Conservation (phyloP, 1,139 yeast genomes). For the Yamadazyma diddensiae region DNA sequence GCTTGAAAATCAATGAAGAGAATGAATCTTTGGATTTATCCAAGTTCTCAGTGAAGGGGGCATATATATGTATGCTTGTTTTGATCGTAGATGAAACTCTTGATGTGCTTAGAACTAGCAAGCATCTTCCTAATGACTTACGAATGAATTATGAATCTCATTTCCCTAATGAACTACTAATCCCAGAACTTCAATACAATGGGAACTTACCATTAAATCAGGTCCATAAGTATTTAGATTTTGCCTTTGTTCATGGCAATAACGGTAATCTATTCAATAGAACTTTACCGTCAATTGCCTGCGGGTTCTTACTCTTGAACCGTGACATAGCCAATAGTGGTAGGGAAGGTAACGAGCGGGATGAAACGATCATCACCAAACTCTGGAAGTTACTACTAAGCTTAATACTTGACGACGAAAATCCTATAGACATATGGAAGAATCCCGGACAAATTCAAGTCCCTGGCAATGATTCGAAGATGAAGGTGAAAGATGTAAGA, state of each 20-base stretch:
- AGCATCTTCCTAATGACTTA: constrained; percentile 12
- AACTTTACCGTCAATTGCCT: constrained; percentile 23
- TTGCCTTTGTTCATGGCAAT: constrained; percentile 2
- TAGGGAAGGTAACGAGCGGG: constrained; percentile 7
- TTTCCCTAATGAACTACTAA: constrained; percentile 27
- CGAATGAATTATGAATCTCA: constrained; percentile 17
- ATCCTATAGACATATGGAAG: constrained; percentile 32
- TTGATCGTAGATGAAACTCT: constrained; percentile 34
- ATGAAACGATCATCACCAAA: constrained; percentile 3
- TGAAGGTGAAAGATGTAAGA: constrained; percentile 24
- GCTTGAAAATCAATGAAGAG: background rate
- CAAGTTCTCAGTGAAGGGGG: constrained; percentile 17
- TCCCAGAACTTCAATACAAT: constrained; percentile 18
- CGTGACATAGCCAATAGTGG: constrained; percentile 17
- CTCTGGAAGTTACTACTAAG: constrained; percentile 18
- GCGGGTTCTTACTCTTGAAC: constrained; percentile 24
- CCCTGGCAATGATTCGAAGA: constrained; percentile 17
- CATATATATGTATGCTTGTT: constrained; percentile 30
- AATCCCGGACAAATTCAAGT: constrained; percentile 31
- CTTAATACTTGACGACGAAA: constrained; percentile 15
- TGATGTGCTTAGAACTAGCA: constrained; percentile 19
- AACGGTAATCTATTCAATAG: constrained; percentile 9
- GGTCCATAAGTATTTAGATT: constrained; percentile 15
- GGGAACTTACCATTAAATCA: constrained; percentile 15
- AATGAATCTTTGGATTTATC: background rate